phyloP scores from a whole-genome alignment of 345 rosid species.

The Syzygium oleosum region DNA sequence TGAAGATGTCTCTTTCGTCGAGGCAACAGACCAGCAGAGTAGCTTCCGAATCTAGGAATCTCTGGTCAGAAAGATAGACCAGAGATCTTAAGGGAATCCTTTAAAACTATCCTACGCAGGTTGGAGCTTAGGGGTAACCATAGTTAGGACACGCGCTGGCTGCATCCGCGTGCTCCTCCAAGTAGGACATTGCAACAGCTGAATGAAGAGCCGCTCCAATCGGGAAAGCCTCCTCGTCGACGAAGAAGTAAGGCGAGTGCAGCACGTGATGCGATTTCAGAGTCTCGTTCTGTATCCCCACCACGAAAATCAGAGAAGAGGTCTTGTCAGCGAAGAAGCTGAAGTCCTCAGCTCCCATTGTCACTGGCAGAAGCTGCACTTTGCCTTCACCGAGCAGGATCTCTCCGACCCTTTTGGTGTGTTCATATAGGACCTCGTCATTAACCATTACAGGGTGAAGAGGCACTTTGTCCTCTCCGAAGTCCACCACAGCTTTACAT shows the following conservation, averaged over 20 bases:
- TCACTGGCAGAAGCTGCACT: conserved; percentile 39
- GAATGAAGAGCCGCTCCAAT: conserved; percentile 64
- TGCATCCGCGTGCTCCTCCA: conserved; percentile 4
- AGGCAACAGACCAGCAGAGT: background rate
- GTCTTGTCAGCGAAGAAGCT: conserved; percentile 59
- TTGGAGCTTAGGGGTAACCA: background rate
- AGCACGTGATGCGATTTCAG: conserved; percentile 33
- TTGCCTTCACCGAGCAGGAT: conserved; percentile 41
- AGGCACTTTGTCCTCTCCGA: conserved; percentile 28
- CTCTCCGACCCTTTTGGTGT: conserved; percentile 43
- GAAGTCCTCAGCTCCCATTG: conserved; percentile 67
- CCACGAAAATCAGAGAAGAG: conserved; percentile 39
- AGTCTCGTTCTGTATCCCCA: conserved; percentile 49
- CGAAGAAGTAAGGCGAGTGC: conserved; percentile 53
- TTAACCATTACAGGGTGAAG: conserved; percentile 57
- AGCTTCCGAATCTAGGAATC: background rate
- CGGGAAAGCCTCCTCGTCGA: conserved; percentile 59
- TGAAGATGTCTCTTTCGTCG: background rate
- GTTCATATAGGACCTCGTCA: conserved; percentile 41
- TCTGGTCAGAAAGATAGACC: background rate
- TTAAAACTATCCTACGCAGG: background rate
- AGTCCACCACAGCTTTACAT: conserved; percentile 44
- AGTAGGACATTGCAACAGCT: conserved; percentile 51
- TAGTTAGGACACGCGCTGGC: background rate
- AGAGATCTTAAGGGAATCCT: background rate